Evolutionary conservation across 2,329 filamentous ascomycete genomes (phyloP), one percentile per base, ranked within the genome.

Genomic region (Pseudocercospora pini-densiflorae): DNA sequence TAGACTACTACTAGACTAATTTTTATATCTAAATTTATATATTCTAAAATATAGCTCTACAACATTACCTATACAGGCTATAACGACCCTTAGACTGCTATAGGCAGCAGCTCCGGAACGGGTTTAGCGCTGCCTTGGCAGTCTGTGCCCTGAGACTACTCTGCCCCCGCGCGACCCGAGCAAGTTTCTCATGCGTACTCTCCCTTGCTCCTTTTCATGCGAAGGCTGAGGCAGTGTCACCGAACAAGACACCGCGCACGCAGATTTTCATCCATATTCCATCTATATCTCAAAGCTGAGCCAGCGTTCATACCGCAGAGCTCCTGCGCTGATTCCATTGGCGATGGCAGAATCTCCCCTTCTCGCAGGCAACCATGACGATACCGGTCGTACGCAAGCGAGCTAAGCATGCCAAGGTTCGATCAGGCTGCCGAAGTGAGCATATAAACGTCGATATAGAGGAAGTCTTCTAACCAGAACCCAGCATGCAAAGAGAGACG

Each of bases 321-420:
- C 45, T 24, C 23, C 45, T 49, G 45, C 23, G 45, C 9, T 49
- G 45, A 10, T 10, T 4, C 19, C 12, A 3, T 24, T 12, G 45
- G 45, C 45, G 45, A 49, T 49, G 45, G 45, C 45, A 49, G 45
- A 49, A 12, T 10, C 45, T 24, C 23, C 45, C 5, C 8, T 49
- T 23, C 12, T 5, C 45, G 45, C 19, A 49, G 12, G 29, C 31
- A 33, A 54, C 43, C 21, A 65, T 65, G 63, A 65, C 63, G 9
- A 57, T 65, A 24, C 63, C 63, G 3, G 59, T 65, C 10, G 59
- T 65, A 16, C 54, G 63, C 16, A 61, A 61, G 59, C 63, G 63
- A n/a, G 63, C 63, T 12, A 65, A 65, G 43, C 63, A 65, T 43
- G 31, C 58, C 12, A 65, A 65, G 59, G 61, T 59, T 8, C 63